A percentile compares a stretch with the other conserved stretches of the same genome.
Conservation (phyloP, 441 rosid species). For the Erysimum cheiri region DNA sequence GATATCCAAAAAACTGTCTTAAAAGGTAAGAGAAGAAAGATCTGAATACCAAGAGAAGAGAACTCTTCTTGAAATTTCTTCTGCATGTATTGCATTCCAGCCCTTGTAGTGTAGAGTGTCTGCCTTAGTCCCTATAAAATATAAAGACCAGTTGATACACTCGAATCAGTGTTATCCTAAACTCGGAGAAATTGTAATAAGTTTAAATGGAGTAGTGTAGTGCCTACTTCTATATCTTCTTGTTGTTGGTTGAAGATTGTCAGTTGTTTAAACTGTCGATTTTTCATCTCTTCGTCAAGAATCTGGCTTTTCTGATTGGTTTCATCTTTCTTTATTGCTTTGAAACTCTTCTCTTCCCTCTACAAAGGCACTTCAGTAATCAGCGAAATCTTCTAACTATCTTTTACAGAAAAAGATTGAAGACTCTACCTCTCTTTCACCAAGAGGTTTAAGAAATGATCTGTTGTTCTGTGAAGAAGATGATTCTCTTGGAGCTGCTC, state of each 20-base stretch:
- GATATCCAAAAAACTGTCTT: slow-evolving; percentile 21
- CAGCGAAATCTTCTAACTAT: slow-evolving; percentile 16
- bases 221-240: slow-evolving; percentile 67
- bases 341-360: slow-evolving; percentile 63
- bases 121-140: slow-evolving; percentile 71
- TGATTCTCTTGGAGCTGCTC: slow-evolving; percentile 53
- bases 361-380: slow-evolving; percentile 40
- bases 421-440: slow-evolving; percentile 63
- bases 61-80: slow-evolving; percentile 87
- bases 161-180: slow-evolving; percentile 24
- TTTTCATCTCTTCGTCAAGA: slow-evolving; percentile 60
- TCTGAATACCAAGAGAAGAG: slow-evolving; percentile 66
- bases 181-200: slow-evolving; percentile 17
- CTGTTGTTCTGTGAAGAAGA: slow-evolving; percentile 54
- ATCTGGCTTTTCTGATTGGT: slow-evolving; percentile 46
- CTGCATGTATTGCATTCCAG: slow-evolving; percentile 90
- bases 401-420: slow-evolving; percentile 22
- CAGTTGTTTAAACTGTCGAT: slow-evolving; percentile 53
- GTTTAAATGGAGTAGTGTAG: slow-evolving; percentile 11
- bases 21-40: slow-evolving; percentile 20
- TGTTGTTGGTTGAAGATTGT: slow-evolving; percentile 76
- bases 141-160: slow-evolving; percentile 16
- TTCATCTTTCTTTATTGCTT: slow-evolving; percentile 56
- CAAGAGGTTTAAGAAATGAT: slow-evolving; percentile 51
- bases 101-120: slow-evolving; percentile 69